phyloP scores from a whole-genome alignment of 2,329 filamentous ascomycete genomes.

The Neofusicoccum parvum region DNA sequence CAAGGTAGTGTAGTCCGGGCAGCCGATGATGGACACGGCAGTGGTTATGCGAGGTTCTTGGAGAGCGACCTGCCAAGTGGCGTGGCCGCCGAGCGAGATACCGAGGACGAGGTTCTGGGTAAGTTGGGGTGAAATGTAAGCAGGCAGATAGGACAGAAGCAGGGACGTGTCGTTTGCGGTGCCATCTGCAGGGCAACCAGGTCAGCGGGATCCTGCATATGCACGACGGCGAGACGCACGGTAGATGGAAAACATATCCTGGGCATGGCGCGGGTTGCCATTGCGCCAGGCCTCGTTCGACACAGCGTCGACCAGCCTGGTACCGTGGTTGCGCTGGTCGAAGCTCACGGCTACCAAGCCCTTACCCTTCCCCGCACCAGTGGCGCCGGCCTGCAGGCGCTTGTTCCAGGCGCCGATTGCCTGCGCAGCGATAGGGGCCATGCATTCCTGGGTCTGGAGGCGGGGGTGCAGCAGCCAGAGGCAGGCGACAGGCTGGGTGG shows the following conservation, averaged over 20 bases:
- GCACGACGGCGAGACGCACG: constrained; percentile 47
- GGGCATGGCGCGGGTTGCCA: constrained; percentile 79
- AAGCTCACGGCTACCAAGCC: constrained; percentile 82
- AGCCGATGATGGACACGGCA: constrained; percentile 80
- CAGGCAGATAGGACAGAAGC: constrained; percentile 76
- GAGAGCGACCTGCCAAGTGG: constrained; percentile 81
- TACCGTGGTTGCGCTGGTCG: constrained; percentile 92
- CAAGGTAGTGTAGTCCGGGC: constrained; percentile 81
- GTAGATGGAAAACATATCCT: constrained; percentile 87
- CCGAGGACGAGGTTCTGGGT: constrained; percentile 74
- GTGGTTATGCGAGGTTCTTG: constrained; percentile 77
- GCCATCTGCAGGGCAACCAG: constrained; percentile 48
- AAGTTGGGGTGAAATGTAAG: constrained; percentile 68
- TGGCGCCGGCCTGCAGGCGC: constrained; percentile 34
- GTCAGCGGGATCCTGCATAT: constrained; percentile 21
- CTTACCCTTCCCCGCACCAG: constrained; percentile 34
- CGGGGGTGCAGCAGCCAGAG: constrained; percentile 93
- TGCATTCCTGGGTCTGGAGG: constrained; percentile 68
- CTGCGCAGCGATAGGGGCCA: constrained; percentile 73
- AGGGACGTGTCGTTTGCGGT: constrained; percentile 75
- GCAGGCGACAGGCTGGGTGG: constrained; percentile 65
- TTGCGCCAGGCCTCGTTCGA: constrained; percentile 79
- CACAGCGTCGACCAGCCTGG: constrained; percentile 64
- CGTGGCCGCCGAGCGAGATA: constrained; percentile 83
- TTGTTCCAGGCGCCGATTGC: constrained; percentile 70